phyloP scores from a whole-genome alignment of 2,329 filamentous ascomycete species.

The Trichophyton benhamiae region DNA sequence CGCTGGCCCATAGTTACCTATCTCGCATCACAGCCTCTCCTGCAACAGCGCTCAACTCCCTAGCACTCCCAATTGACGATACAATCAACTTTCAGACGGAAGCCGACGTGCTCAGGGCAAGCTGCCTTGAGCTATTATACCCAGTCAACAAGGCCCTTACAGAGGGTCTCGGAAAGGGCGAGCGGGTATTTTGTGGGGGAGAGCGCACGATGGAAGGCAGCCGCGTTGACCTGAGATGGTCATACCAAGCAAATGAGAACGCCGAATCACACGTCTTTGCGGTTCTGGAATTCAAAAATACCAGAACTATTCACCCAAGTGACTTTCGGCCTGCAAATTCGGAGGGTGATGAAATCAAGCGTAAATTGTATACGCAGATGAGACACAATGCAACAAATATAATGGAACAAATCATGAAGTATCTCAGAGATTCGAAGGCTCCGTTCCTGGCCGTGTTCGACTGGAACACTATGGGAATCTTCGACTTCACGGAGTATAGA shows the following conservation, averaged over 20 bases:
- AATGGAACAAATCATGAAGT: neutral
- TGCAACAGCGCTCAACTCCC: too few species aligned
- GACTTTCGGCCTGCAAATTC: neutral
- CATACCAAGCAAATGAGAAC: neutral
- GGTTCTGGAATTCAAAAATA: neutral
- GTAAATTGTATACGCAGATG: neutral
- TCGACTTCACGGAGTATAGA: neutral
- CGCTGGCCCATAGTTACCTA: neutral
- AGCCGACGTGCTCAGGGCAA: neutral
- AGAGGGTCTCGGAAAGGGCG: neutral
- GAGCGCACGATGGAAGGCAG: neutral
- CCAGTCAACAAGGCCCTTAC: neutral
- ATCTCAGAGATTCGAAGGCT: neutral
- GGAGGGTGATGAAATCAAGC: neutral
- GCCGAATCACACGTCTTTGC: neutral
- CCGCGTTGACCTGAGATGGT: neutral
- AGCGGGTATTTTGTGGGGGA: neutral
- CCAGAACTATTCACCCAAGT: neutral
- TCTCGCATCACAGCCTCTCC: neutral
- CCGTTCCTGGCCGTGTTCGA: neutral
- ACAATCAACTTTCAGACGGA: neutral
- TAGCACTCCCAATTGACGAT: neutral
- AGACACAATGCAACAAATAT: neutral
- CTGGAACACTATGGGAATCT: neutral
- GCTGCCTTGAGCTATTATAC: neutral